phyloP scores from a whole-genome alignment of 164 flowering plant genomes.

The Dillenia suffruticosa region DNA sequence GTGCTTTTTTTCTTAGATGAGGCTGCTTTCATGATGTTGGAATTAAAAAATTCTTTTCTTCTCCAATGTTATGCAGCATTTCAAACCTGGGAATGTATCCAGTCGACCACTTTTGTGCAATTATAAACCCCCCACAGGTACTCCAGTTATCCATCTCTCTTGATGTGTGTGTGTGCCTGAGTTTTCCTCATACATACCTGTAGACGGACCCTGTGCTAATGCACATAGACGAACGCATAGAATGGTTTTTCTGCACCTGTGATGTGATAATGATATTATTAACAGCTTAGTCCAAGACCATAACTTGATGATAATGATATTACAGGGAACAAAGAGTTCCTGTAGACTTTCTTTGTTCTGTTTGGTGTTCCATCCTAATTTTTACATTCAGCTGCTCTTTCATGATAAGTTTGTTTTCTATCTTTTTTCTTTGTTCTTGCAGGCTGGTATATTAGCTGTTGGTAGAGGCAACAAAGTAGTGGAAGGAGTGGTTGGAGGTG shows the following conservation, averaged over 20 bases:
- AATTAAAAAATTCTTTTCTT: background rate
- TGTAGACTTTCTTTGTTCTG: no score
- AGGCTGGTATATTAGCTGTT: conserved; percentile 96
- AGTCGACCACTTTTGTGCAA: conserved; percentile 92
- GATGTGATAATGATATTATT: no score
- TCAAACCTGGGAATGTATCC: conserved; percentile 99
- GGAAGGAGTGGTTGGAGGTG: conserved; percentile 57
- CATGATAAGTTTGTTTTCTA: background rate
- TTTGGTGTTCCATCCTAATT: background rate
- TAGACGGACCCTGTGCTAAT: background rate
- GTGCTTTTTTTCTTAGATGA: background rate
- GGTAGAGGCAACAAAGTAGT: conserved; percentile 94
- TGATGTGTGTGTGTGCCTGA: background rate
- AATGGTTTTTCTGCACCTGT: no score
- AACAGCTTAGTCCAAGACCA: no score
- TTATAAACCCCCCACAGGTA: conserved; percentile 98
- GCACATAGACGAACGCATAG: no score
- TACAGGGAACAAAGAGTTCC: no score
- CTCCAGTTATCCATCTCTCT: conserved; percentile 5
- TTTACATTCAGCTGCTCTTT: background rate
- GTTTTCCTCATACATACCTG: background rate
- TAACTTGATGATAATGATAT: no score
- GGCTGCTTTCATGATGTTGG: background rate
- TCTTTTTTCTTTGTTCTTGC: conserved; percentile 20
- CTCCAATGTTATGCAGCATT: conserved; percentile 57